These are phyloP conservation scores for Coemansia sp. DNA, from an alignment of 192 early-diverging fungal genomes.

Conservation along the genomic window DNA sequence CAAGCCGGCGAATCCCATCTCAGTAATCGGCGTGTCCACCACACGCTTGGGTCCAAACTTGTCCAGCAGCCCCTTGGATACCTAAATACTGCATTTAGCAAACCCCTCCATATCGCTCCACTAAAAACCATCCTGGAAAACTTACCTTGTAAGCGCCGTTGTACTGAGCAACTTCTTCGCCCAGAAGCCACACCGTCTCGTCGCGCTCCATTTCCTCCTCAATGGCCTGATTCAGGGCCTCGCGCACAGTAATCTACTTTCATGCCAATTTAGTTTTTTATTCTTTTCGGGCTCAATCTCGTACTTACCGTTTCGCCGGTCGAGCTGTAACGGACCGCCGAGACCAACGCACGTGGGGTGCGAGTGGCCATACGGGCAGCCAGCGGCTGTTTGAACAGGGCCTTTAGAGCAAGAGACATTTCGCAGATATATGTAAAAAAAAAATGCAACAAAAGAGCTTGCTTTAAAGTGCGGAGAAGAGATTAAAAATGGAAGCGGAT, in stretches of 20 bases:
- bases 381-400: conserved; percentile 39
- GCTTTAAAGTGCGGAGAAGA: not conserved
- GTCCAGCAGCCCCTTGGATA: conserved; percentile 93
- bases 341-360: conserved; percentile 28
- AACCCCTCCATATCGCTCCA: not conserved
- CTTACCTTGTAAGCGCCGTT: conserved; percentile 98
- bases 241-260: conserved; percentile 90
- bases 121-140: not conserved
- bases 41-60: conserved; percentile 97
- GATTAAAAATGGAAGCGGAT: conserved; percentile 3
- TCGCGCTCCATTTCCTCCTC: conserved; percentile 95
- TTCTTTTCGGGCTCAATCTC: not conserved
- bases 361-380: conserved; percentile 39
- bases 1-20: conserved; percentile 96
- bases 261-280: not conserved
- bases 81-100: conserved; percentile 52
- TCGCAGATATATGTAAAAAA: not conserved
- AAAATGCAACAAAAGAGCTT: conserved; percentile 5
- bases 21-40: conserved; percentile 98
- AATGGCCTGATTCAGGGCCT: conserved; percentile 94
- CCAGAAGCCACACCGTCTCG: conserved; percentile 87
- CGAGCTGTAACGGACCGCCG: conserved; percentile 38
- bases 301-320: conserved; percentile 43
- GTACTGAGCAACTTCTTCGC: conserved; percentile 98
- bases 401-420: conserved; percentile 45